phyloP scores from a whole-genome alignment of 2,329 filamentous ascomycete genomes.

The Cyphellophora attinorum region DNA sequence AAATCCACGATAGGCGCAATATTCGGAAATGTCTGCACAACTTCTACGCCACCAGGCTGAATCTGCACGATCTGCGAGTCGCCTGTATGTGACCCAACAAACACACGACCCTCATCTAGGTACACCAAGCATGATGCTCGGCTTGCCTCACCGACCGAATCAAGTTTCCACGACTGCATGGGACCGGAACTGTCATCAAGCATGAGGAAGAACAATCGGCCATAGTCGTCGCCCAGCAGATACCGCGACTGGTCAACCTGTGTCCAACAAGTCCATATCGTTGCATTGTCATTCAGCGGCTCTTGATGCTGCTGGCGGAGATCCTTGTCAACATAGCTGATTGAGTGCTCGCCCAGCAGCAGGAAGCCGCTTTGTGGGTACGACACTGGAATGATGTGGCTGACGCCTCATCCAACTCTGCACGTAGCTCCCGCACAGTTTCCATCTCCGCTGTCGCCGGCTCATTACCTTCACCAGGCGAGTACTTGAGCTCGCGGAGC shows the following conservation, averaged over 20 bases:
- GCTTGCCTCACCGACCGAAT: constrained; percentile 58
- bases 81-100: constrained; percentile 85
- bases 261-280: constrained; percentile 87
- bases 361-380: constrained; percentile 58
- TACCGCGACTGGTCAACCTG: constrained; percentile 72
- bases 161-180: constrained; percentile 64
- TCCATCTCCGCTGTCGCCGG: constrained; percentile 44
- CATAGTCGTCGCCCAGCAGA: constrained; percentile 87
- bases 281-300: constrained; percentile 56
- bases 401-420: constrained; percentile 47
- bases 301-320: constrained; percentile 57
- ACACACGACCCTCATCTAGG: constrained; percentile 62
- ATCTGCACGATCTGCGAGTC: constrained; percentile 76
- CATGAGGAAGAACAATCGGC: constrained; percentile 73
- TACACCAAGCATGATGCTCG: constrained; percentile 72
- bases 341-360: constrained; percentile 67
- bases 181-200: constrained; percentile 54
- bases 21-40: constrained; percentile 70
- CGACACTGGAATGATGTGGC: constrained; percentile 52
- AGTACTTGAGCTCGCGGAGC: constrained; percentile 46
- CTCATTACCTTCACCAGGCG: constrained; percentile 35
- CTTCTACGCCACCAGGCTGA: constrained; percentile 49
- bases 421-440: constrained; percentile 38
- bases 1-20: constrained; percentile 91
- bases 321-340: constrained; percentile 77